Conservation (phyloP, 1,284 basidiomycete species). For the Albatrellus sp. region DNA sequence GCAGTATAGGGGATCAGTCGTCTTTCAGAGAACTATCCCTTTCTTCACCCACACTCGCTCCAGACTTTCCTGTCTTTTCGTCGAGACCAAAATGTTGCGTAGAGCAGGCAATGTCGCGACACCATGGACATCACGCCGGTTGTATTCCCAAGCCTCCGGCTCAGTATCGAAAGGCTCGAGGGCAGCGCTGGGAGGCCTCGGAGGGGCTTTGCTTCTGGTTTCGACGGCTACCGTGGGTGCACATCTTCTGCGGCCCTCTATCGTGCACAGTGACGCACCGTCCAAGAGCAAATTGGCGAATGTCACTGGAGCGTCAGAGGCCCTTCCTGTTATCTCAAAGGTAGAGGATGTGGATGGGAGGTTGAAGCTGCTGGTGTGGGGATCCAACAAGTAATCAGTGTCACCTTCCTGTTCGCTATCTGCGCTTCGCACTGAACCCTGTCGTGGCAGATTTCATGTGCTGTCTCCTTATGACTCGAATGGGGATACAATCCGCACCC, state of each 20-base stretch:
- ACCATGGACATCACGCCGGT: conserved; percentile 2
- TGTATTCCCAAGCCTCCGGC: conserved; percentile 3
- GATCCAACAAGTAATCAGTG: conserved; percentile 40
- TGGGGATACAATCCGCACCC: conserved; percentile 31
- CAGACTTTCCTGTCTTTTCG: neutral
- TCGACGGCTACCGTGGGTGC: conserved; percentile 13
- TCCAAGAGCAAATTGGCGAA: neutral
- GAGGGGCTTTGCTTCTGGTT: conserved; percentile 9
- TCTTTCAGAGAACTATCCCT: no score
- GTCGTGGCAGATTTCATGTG: conserved; percentile 27
- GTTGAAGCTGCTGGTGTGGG: conserved; percentile 36
- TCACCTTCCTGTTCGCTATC: neutral
- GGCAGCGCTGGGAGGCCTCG: conserved; percentile 1
- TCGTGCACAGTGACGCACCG: conserved; percentile 19
- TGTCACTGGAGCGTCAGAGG: neutral
- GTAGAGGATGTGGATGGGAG: conserved; percentile 14
- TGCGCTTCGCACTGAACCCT: neutral
- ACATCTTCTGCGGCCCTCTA: conserved; percentile 7
- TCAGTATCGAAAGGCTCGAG: neutral
- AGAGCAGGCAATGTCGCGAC: neutral
- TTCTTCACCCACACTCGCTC: neutral
- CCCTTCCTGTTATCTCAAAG: neutral
- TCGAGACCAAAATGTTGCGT: neutral
- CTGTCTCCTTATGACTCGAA: conserved; percentile 26
- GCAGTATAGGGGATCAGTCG: no score